Evolutionary conservation across 2,329 filamentous ascomycete species (phyloP).

Genomic region (Setomelanomma holmii): DNA sequence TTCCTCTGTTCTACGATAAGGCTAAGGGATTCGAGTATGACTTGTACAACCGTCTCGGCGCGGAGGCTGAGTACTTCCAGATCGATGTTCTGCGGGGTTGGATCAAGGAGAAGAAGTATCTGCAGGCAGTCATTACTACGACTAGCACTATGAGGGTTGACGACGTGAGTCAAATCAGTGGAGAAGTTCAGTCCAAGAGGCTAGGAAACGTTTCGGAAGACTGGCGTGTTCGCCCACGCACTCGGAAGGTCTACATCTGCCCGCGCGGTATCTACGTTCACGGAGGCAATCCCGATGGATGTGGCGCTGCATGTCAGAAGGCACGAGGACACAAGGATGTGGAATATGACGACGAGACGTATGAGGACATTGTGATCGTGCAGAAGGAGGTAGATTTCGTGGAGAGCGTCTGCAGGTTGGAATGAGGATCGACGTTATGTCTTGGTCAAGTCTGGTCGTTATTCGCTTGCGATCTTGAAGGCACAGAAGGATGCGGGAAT

Average conservation of each 20-base stretch:
- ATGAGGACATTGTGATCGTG: constrained; percentile 11
- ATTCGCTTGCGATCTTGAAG: background rate
- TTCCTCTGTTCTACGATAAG: constrained; percentile 45
- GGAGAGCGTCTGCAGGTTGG: constrained; percentile 8
- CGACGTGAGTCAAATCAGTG: too few species aligned
- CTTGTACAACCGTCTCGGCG: constrained; percentile 41
- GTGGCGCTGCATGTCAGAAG: constrained; percentile 10
- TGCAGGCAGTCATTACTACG: constrained; percentile 28
- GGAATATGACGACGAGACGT: constrained; percentile 17
- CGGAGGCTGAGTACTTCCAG: constrained; percentile 46
- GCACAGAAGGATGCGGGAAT: too few species aligned
- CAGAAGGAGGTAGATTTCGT: constrained; percentile 13
- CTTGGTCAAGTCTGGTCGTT: background rate
- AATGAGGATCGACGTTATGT: background rate
- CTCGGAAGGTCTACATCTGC: constrained; percentile 17
- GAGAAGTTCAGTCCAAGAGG: background rate
- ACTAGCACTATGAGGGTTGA: too few species aligned
- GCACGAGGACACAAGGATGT: background rate
- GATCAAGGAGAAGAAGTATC: constrained; percentile 36
- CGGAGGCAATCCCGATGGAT: constrained; percentile 8
- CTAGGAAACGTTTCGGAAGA: constrained; percentile 7
- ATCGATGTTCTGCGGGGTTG: constrained; percentile 39
- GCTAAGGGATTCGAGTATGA: constrained; percentile 41
- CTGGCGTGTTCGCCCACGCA: background rate
- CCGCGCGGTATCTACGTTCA: constrained; percentile 19